Evolutionary conservation across 306 rosid species (phyloP), one percentile per base, ranked within the genome.

Genomic region (Echinosophora koreensis): DNA sequence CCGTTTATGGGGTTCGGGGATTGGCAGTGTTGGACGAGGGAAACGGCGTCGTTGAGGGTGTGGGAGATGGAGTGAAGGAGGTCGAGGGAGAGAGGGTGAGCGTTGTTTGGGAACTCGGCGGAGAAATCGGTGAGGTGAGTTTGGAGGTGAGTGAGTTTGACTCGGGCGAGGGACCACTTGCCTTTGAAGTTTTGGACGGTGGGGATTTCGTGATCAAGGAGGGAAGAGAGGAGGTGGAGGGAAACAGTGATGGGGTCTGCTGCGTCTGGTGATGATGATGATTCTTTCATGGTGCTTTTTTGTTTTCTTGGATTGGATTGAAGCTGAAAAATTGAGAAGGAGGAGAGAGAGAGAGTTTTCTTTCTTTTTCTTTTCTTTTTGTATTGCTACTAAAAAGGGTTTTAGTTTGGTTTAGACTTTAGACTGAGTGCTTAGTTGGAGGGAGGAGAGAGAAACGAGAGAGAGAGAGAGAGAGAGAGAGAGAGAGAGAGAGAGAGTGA

Each of bases 121-220:
- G 80, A 59, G 78, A 90, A 85, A 56, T 90, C 97, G 44, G 84
- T 10, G 68, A 95, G 91, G 38, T 92, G 98, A 14, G 92, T 65
- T 28, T 85, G 86, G 72, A 95, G 95, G 6, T 82, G 78, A 57
- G 80, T 78, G 81, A 95, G 92, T 69, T 92, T 92, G 82, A 83
- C 61, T 46, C 79, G 64, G 78, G 83, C 80, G 8, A 88, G 78
- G 42, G 89, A 82, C 98, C 98, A 95, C 59, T 95, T 95, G 5
- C 89, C 91, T 63, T 84, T 92, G 80, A 95, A 89, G 82, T 67
- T 84, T 1, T 71, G 84, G 13, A 89, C 80, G 50, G 51, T 66
- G 0, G 95, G 88, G 83, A 94, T 89, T 55, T 81, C 56, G 0
- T 83, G 76, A 6, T 84, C 76, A 1, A 84, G 71, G 6, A 94